These are phyloP conservation scores for Davidsoniella australis DNA, from an alignment of 2,329 filamentous ascomycete species.

Conservation along the genomic window DNA sequence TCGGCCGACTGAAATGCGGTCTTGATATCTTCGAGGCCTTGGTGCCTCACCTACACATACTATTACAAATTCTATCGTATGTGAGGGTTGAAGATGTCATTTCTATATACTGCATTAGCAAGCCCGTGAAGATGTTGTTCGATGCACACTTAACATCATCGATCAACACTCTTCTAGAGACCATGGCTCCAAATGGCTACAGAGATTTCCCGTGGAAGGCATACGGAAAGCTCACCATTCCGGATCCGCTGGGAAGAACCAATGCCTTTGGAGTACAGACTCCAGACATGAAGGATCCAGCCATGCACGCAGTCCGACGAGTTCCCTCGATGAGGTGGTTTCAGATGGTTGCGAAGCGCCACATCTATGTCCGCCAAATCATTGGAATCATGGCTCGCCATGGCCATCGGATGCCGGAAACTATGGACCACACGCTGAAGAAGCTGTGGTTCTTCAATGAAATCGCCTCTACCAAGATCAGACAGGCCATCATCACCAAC, in stretches of 20 bases:
- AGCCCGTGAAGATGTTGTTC: constrained; percentile 42
- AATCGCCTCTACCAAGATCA: constrained; percentile 36
- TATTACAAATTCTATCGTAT: constrained; percentile 1
- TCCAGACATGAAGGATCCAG: constrained; percentile 6
- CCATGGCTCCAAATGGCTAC: constrained; percentile 37
- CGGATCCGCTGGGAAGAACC: constrained; percentile 37
- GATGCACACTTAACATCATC: constrained; percentile 41
- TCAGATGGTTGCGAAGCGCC: constrained; percentile 44
- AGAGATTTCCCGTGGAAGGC: constrained; percentile 42
- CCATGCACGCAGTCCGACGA: constrained; percentile 22
- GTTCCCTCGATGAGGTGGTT: constrained; percentile 53
- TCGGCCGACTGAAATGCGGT: constrained; percentile 9
- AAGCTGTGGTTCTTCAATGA: constrained; percentile 65
- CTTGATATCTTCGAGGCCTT: constrained; percentile 29
- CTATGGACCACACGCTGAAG: constrained; percentile 31
- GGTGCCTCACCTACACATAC: constrained; percentile 31
- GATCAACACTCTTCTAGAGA: constrained; percentile 35
- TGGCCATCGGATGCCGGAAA: constrained; percentile 37
- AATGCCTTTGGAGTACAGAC: constrained; percentile 18
- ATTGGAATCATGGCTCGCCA: constrained; percentile 39
- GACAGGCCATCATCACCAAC: constrained; percentile 38
- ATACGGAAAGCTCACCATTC: constrained; percentile 39
- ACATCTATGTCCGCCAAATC: constrained; percentile 42
- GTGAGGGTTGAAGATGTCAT: constrained; percentile 40
- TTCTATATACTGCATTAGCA: constrained; percentile 46